Percentiles rank a stretch among this genome's conserved stretches.
Conservation (phyloP, 495 filamentous ascomycete genomes). For the Letharia lupina region DNA sequence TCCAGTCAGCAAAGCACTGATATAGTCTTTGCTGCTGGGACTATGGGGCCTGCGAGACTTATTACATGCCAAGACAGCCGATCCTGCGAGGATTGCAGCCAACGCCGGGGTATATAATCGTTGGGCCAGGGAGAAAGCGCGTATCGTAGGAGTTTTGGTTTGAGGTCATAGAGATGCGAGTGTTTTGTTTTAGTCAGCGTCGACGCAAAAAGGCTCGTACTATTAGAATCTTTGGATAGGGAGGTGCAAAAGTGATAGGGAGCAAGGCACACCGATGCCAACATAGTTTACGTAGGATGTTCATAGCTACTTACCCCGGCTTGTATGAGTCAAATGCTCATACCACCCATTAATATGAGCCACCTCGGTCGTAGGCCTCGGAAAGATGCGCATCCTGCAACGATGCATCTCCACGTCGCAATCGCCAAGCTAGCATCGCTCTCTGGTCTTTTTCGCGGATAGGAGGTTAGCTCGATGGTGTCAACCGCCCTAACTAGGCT, state of each 20-base stretch:
- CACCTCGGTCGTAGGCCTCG: constrained; percentile 20
- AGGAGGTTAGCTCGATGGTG: no score
- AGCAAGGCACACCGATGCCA: constrained; percentile 24
- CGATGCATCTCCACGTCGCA: no score
- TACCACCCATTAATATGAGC: constrained; percentile 20
- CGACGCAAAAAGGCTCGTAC: no score
- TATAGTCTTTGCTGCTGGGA: background rate
- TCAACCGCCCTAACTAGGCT: no score
- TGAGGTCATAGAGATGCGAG: background rate
- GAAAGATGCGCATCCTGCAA: no score
- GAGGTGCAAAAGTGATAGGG: background rate
- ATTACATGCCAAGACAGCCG: constrained; percentile 33
- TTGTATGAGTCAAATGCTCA: constrained; percentile 31
- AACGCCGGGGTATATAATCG: constrained; percentile 43
- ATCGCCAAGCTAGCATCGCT: no score
- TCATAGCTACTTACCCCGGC: constrained; percentile 32
- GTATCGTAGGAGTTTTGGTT: constrained; percentile 33
- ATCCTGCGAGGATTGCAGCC: constrained; percentile 29
- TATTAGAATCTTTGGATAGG: background rate
- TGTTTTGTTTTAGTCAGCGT: background rate
- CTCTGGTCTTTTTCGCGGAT: no score
- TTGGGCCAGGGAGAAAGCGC: constrained; percentile 39
- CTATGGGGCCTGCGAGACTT: background rate
- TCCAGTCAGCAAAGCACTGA: constrained; percentile 10
- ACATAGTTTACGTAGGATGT: constrained; percentile 26